A percentile compares a stretch with the other conserved stretches of the same genome.
These are phyloP conservation scores for Aspergillus cristatus DNA, from an alignment of 495 filamentous ascomycete species.

Conservation along the genomic window DNA sequence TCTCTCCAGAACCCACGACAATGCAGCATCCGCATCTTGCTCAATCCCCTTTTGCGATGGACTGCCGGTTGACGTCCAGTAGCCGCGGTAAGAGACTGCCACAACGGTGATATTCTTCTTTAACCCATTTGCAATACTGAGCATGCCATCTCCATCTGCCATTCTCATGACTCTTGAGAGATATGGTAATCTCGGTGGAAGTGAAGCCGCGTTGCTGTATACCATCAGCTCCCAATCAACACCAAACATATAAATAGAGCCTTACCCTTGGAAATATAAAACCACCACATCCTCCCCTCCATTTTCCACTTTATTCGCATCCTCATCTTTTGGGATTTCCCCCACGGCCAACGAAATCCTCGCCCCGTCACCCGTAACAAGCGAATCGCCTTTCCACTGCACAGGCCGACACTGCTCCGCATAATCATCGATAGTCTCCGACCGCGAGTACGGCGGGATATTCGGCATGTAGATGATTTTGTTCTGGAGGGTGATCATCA, in stretches of 20 bases:
- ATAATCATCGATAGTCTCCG: constrained; percentile 52
- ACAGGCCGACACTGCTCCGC: constrained; percentile 46
- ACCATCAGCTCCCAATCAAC: not conserved
- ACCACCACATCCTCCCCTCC: constrained; percentile 27
- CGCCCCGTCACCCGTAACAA: constrained; percentile 44
- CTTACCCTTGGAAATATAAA: constrained; percentile 49
- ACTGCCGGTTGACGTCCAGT: constrained; percentile 67
- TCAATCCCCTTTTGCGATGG: constrained; percentile 58
- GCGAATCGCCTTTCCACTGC: constrained; percentile 50
- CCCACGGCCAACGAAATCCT: constrained; percentile 42
- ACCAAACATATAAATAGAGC: not conserved
- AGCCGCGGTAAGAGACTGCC: constrained; percentile 66
- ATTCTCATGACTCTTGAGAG: constrained; percentile 43
- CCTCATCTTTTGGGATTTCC: constrained; percentile 7
- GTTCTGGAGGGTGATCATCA: constrained; percentile 74
- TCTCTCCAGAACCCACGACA: constrained; percentile 41
- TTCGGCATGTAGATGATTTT: constrained; percentile 78
- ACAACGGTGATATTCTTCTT: constrained; percentile 43
- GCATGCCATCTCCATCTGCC: no score
- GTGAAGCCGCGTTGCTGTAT: constrained; percentile 48
- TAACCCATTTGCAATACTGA: no score
- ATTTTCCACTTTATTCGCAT: not conserved
- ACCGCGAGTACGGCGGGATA: constrained; percentile 49
- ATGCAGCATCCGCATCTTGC: constrained; percentile 51
- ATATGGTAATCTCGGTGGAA: constrained; percentile 60